Conservation (phyloP, 768 basidiomycete genomes). For the Nevesoporus exiguus region DNA sequence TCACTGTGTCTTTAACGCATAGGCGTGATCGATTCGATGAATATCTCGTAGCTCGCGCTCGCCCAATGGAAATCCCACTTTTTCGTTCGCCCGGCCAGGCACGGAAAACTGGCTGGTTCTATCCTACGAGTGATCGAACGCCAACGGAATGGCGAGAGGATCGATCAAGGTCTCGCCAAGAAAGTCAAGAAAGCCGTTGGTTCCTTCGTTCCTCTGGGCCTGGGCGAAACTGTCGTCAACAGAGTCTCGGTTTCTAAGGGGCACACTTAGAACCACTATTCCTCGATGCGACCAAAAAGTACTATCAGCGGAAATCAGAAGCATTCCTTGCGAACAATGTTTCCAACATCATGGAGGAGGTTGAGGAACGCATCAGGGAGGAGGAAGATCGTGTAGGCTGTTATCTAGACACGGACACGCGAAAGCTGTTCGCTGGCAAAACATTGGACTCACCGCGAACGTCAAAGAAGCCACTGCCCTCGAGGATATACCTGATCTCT, state of each 20-base stretch:
- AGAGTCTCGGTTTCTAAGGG: slow-evolving; percentile 89
- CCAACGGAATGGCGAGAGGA: slow-evolving; percentile 90
- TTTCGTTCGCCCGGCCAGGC: slow-evolving; percentile 78
- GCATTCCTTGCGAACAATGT: slow-evolving; percentile 87
- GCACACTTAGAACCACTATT: slow-evolving; percentile 89
- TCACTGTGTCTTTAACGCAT: background rate
- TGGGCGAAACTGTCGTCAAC: slow-evolving; percentile 89
- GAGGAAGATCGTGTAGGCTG: slow-evolving; percentile 95
- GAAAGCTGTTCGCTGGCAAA: slow-evolving; percentile 72
- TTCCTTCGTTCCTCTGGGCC: slow-evolving; percentile 89
- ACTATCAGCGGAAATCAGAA: slow-evolving; percentile 90
- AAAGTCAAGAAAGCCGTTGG: slow-evolving; percentile 94
- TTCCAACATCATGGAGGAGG: slow-evolving; percentile 93
- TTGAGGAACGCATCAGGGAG: slow-evolving; percentile 87
- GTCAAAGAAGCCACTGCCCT: slow-evolving; percentile 91
- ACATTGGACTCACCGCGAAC: slow-evolving; percentile 76
- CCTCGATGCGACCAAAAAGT: slow-evolving; percentile 82
- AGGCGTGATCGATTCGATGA: slow-evolving; percentile 3
- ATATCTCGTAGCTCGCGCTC: slow-evolving; percentile 66
- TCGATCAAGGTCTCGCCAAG: slow-evolving; percentile 90
- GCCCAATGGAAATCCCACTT: slow-evolving; percentile 95
- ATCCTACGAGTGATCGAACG: slow-evolving; percentile 87
- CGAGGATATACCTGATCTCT: slow-evolving; percentile 85
- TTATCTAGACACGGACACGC: slow-evolving; percentile 88
- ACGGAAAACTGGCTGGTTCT: slow-evolving; percentile 80